Percentiles rank a stretch among this genome's conserved stretches.
These are phyloP conservation scores for Talaromyces borbonicus DNA, from an alignment of 495 filamentous ascomycete genomes.

Conservation along the genomic window DNA sequence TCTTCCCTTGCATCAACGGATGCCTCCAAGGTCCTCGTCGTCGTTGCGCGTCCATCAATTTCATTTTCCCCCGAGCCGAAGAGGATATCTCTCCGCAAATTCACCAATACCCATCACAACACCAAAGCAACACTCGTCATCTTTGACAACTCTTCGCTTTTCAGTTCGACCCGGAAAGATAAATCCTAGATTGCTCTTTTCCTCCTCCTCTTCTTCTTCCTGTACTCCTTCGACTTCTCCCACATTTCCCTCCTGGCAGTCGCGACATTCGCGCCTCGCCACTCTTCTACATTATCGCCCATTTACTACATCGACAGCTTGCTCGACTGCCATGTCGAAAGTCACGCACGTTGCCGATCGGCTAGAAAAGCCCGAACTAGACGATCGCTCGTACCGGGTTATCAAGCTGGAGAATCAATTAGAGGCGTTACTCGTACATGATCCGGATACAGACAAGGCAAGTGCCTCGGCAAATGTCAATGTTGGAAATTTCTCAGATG, in stretches of 20 bases:
- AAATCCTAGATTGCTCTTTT: not conserved
- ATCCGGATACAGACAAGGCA: slow-evolving; percentile 92
- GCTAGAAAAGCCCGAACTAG: slow-evolving; percentile 78
- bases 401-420: slow-evolving; percentile 77
- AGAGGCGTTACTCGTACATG: slow-evolving; percentile 91
- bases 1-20: slow-evolving; percentile 14
- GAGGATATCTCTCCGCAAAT: too few species aligned
- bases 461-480: slow-evolving; percentile 92
- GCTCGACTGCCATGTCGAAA: slow-evolving; percentile 20
- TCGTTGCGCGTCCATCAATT: too few species aligned
- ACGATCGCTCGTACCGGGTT: slow-evolving; percentile 83
- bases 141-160: too few species aligned
- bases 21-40: slow-evolving; percentile 37
- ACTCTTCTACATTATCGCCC: slow-evolving; percentile 13
- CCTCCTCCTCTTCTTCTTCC: not conserved
- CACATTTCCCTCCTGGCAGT: too few species aligned
- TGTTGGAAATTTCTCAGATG: slow-evolving; percentile 90
- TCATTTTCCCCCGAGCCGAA: too few species aligned
- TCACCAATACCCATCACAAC: slow-evolving; percentile 4
- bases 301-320: not conserved
- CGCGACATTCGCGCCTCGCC: slow-evolving; percentile 6
- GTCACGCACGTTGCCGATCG: slow-evolving; percentile 66
- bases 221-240: not conserved
- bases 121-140: too few species aligned
- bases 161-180: not conserved